Percentiles rank a stretch among this genome's conserved stretches.
phyloP scores from a whole-genome alignment of 1,284 basidiomycete species.

The Xanthoconium separans region DNA sequence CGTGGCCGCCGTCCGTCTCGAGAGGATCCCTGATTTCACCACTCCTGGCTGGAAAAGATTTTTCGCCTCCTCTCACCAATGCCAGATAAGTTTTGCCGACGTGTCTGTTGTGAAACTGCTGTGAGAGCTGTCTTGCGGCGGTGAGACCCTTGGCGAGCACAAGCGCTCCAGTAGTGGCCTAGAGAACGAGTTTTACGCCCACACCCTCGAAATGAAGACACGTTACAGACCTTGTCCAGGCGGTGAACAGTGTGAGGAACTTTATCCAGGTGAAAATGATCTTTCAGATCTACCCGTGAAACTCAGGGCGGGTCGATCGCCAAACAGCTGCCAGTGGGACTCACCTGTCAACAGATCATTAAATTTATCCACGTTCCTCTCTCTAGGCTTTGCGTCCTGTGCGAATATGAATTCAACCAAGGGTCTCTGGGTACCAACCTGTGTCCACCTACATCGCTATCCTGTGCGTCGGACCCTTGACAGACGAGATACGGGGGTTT shows the following conservation, averaged over 20 bases:
- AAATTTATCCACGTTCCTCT: slow-evolving; percentile 31
- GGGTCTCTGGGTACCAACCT: slow-evolving; percentile 1
- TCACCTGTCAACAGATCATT: slow-evolving; percentile 30
- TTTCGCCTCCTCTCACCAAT: slow-evolving; percentile 54
- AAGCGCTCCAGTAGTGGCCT: slow-evolving; percentile 67
- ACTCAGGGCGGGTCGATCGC: background rate
- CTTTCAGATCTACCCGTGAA: slow-evolving; percentile 38
- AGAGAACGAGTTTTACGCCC: background rate
- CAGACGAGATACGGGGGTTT: slow-evolving; percentile 62
- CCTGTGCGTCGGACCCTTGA: slow-evolving; percentile 39
- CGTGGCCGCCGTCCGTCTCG: slow-evolving; percentile 41
- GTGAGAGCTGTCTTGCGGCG: slow-evolving; percentile 49
- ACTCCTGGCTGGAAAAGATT: slow-evolving; percentile 40
- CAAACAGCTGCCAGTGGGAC: background rate
- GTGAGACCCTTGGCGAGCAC: slow-evolving; percentile 49
- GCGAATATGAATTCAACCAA: slow-evolving; percentile 2
- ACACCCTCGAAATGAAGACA: background rate
- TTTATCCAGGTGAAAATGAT: slow-evolving; percentile 34
- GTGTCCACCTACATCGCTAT: slow-evolving; percentile 19
- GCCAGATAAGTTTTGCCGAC: slow-evolving; percentile 67
- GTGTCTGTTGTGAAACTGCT: slow-evolving; percentile 49
- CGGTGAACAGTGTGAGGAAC: slow-evolving; percentile 58
- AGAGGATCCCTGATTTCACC: slow-evolving; percentile 51
- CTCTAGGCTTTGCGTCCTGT: slow-evolving; percentile 22
- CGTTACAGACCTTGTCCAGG: slow-evolving; percentile 57